phyloP scores from a whole-genome alignment of 768 basidiomycete genomes.

The Tephrocybe sp. region DNA sequence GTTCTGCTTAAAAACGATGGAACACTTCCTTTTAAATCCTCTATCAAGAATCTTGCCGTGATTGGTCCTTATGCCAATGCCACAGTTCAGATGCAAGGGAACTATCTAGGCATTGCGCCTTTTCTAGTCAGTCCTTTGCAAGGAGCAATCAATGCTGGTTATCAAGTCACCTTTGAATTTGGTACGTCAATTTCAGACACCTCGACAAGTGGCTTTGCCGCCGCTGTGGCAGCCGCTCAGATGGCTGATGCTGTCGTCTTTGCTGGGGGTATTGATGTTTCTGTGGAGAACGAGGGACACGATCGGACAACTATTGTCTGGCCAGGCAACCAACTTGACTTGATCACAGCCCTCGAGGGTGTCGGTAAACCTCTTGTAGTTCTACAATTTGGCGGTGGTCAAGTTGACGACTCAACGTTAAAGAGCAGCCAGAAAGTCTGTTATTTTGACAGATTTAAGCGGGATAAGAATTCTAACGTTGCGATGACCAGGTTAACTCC shows the following conservation, averaged over 20 bases:
- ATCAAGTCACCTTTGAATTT: conserved; percentile 38
- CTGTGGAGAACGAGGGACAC: conserved; percentile 44
- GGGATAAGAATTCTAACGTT: background rate
- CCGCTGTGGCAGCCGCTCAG: conserved; percentile 48
- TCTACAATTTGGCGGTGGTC: conserved; percentile 58
- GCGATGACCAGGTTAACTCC: conserved; percentile 43
- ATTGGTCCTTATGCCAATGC: conserved; percentile 63
- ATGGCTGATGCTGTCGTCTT: conserved; percentile 51
- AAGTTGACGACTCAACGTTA: conserved; percentile 48
- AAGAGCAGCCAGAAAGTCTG: conserved; percentile 42
- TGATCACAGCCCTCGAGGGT: conserved; percentile 43
- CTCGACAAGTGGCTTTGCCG: conserved; percentile 46
- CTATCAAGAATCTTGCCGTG: conserved; percentile 50
- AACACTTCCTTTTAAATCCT: conserved; percentile 48
- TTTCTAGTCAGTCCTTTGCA: conserved; percentile 55
- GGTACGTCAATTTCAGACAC: conserved; percentile 43
- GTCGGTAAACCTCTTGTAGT: conserved; percentile 53
- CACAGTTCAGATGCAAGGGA: conserved; percentile 57
- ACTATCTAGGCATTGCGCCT: conserved; percentile 54
- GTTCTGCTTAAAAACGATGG: conserved; percentile 67
- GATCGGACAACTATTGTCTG: conserved; percentile 52
- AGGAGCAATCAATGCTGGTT: conserved; percentile 48
- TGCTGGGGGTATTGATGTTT: conserved; percentile 54
- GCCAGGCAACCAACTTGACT: conserved; percentile 56
- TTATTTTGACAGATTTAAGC: conserved; percentile 5